Evolutionary conservation across 176 grass and related monocot species (phyloP).

Genomic region (Poa pratensis): DNA sequence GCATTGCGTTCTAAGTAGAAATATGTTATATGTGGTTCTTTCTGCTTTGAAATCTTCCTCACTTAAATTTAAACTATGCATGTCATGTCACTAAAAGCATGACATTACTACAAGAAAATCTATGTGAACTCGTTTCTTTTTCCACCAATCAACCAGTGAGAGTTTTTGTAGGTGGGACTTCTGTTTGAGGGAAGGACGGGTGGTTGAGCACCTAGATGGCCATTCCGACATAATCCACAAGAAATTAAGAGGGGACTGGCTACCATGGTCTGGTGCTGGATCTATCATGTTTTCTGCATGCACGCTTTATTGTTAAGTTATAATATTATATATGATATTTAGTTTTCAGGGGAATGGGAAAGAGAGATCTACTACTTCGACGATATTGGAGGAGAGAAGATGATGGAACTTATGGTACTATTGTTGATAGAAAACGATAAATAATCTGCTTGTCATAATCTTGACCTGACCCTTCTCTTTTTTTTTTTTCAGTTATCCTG

Average conservation of each 20-base stretch:
- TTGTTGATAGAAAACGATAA: constrained; percentile 41
- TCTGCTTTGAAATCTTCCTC: constrained; percentile 3
- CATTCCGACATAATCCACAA: constrained; percentile 98
- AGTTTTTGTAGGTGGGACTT: constrained; percentile 92
- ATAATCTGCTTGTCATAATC: constrained; percentile 20
- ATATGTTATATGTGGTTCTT: background rate
- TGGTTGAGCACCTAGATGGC: constrained; percentile 86
- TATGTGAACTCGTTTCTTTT: constrained; percentile 19
- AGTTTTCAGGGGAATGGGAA: constrained; percentile 95
- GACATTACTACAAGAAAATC: constrained; percentile 11
- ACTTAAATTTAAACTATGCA: background rate
- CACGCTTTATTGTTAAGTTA: constrained; percentile 38
- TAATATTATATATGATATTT: constrained; percentile 52
- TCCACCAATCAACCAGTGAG: background rate
- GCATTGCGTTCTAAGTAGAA: background rate
- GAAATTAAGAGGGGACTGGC: constrained; percentile 88
- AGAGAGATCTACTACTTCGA: constrained; percentile 90
- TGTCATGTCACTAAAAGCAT: constrained; percentile 4
- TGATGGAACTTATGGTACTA: constrained; percentile 94
- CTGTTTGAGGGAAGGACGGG: constrained; percentile 83
- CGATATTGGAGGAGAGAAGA: constrained; percentile 99
- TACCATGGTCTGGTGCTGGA: constrained; percentile 76
- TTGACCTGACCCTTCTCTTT: constrained; percentile 52
- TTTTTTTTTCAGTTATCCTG: constrained; percentile 77
- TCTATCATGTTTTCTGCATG: constrained; percentile 37